Evolutionary conservation across 352 stramenopile genomes (phyloP).

Genomic region (Aphanomyces euteiches): DNA sequence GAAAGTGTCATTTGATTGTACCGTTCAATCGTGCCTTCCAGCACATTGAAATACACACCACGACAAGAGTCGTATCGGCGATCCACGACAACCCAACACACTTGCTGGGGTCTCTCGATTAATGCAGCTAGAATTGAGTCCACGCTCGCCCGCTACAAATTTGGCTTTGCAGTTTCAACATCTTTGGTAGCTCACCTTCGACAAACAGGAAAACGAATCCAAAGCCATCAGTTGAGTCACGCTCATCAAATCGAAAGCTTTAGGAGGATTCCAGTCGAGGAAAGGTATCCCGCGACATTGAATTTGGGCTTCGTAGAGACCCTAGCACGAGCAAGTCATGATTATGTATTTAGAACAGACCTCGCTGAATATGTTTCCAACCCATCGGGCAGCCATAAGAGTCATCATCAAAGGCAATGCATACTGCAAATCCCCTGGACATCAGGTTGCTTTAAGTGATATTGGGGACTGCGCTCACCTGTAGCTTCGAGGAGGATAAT

Average conservation of each 20-base stretch:
- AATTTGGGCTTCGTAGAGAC: conserved; percentile 92
- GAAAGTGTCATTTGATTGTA: not conserved
- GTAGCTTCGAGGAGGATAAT: conserved; percentile 92
- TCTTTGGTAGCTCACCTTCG: too few relatives aligned
- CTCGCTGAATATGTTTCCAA: conserved; percentile 84
- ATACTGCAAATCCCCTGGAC: conserved; percentile 42
- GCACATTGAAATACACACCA: not conserved
- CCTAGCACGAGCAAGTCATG: conserved; percentile 43
- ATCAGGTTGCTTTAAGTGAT: not conserved
- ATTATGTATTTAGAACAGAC: not conserved
- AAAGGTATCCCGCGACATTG: conserved; percentile 35
- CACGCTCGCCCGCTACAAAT: conserved; percentile 15
- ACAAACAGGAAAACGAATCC: too few relatives aligned
- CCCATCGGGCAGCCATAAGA: conserved; percentile 84
- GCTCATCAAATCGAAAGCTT: conserved; percentile 7
- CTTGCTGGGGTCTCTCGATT: not conserved
- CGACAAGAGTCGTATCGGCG: not conserved
- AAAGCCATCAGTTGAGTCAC: conserved; percentile 54
- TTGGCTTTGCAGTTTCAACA: too few relatives aligned
- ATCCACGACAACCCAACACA: conserved; percentile 24
- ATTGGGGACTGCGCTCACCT: conserved; percentile 40
- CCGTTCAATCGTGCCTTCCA: conserved; percentile 23
- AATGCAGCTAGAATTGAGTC: conserved; percentile 11
- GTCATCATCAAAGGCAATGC: conserved; percentile 90
- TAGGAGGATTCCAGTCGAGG: conserved; percentile 28